A percentile compares a stretch with the other conserved stretches of the same genome.
Evolutionary conservation across 345 rosid species (phyloP).

Genomic region (Sonneratia caseolaris): DNA sequence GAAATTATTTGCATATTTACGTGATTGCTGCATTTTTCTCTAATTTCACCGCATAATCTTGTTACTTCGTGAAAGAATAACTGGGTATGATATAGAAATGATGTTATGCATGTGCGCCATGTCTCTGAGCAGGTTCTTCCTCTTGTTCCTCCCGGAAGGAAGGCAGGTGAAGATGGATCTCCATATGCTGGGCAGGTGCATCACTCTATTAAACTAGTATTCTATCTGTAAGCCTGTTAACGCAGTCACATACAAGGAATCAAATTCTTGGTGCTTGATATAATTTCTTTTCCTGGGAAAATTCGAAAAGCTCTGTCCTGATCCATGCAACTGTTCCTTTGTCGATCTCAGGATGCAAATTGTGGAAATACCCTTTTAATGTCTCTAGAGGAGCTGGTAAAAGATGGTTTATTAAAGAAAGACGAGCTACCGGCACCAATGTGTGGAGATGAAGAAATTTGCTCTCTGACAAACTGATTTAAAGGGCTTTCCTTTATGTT

Average conservation of each 20-base stretch:
- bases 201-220: not conserved
- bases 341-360: constrained; percentile 69
- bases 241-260: not conserved
- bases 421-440: constrained; percentile 71
- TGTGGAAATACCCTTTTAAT: constrained; percentile 87
- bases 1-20: not conserved
- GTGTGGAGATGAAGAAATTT: constrained; percentile 22
- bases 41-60: not conserved
- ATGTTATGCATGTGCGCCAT: not conserved
- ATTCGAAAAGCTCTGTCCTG: not conserved
- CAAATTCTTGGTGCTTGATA: not conserved
- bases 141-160: constrained; percentile 80
- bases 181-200: constrained; percentile 90
- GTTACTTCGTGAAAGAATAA: not conserved
- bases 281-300: not conserved
- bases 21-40: not conserved
- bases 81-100: not conserved
- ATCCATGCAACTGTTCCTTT: not conserved
- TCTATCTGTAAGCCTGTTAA: not conserved
- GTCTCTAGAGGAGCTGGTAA: constrained; percentile 85
- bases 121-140: constrained; percentile 70
- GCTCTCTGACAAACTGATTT: not conserved
- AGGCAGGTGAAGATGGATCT: constrained; percentile 54
- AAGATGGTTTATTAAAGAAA: constrained; percentile 56
- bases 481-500: not conserved